Conservation (phyloP, 148 eudicot genomes). For the Linanthus parryae region DNA sequence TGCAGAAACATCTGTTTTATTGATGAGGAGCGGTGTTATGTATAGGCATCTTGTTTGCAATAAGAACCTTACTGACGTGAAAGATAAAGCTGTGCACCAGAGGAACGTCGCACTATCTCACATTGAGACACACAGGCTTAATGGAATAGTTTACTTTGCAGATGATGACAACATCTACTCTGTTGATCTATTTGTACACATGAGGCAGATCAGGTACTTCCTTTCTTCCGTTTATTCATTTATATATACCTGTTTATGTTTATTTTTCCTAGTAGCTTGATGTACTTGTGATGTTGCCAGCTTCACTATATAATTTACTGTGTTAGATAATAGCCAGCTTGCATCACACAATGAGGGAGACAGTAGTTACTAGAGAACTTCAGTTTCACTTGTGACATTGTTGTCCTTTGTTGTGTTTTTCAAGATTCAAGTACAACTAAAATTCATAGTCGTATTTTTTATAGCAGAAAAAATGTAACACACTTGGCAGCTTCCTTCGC, state of each 20-base stretch:
- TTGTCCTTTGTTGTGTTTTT: background rate
- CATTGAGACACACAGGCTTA: slow-evolving; percentile 66
- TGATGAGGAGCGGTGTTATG: slow-evolving; percentile 75
- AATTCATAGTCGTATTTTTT: too few species aligned
- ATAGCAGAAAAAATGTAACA: too few species aligned
- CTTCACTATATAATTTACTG: background rate
- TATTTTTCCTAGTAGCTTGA: too few species aligned
- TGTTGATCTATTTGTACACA: slow-evolving; percentile 45
- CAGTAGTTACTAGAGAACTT: background rate
- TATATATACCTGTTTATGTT: too few species aligned
- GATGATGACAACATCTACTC: slow-evolving; percentile 59
- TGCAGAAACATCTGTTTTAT: slow-evolving; percentile 52
- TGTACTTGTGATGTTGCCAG: too few species aligned
- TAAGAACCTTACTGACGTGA: slow-evolving; percentile 49
- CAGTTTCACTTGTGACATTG: background rate
- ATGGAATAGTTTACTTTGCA: slow-evolving; percentile 80
- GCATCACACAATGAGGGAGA: background rate
- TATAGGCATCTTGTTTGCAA: slow-evolving; percentile 75
- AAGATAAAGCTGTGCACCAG: slow-evolving; percentile 47
- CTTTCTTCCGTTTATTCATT: slow-evolving; percentile 2
- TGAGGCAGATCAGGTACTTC: slow-evolving; percentile 73
- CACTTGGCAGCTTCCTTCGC: too few species aligned
- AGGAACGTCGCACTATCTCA: slow-evolving; percentile 74
- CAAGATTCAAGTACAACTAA: background rate
- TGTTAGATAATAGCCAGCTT: background rate